A percentile compares a stretch with the other conserved stretches of the same genome.
These are phyloP conservation scores for Tanacetum coccineum DNA, from an alignment of 129 eudicot genomes.

Conservation along the genomic window DNA sequence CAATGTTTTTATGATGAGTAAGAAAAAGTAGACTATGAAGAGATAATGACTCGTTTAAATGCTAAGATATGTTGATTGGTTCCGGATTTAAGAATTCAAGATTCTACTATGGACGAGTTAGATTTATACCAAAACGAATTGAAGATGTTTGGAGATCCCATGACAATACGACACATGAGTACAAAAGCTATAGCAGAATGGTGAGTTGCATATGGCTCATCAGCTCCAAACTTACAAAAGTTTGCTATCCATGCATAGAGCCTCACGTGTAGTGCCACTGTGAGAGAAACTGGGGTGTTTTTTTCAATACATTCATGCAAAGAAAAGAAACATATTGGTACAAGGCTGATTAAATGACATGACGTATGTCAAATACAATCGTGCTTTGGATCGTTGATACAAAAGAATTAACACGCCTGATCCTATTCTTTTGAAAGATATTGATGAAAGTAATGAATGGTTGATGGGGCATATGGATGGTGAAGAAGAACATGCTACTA, in stretches of 20 bases:
- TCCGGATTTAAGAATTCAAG: too few species aligned
- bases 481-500: neutral
- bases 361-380: too few species aligned
- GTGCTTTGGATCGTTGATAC: too few species aligned
- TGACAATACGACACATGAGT: neutral
- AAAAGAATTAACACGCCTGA: too few species aligned
- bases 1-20: neutral
- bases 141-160: neutral
- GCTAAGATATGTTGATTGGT: neutral
- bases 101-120: too few species aligned
- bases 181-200: conserved; percentile 11
- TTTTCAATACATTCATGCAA: neutral
- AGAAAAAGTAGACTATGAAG: neutral
- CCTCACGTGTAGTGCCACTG: neutral
- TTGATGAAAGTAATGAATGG: neutral
- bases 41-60: neutral
- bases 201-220: conserved; percentile 22
- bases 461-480: neutral
- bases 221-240: too few species aligned
- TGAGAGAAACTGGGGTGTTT: neutral
- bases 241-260: conserved; percentile 21
- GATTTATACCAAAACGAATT: too few species aligned
- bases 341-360: conserved; percentile 1
- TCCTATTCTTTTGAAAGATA: too few species aligned
- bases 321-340: conserved; percentile 1